Percentiles rank a stretch among this genome's conserved stretches.
Conservation (phyloP, 768 basidiomycete genomes). For the Lentinula edodes region DNA sequence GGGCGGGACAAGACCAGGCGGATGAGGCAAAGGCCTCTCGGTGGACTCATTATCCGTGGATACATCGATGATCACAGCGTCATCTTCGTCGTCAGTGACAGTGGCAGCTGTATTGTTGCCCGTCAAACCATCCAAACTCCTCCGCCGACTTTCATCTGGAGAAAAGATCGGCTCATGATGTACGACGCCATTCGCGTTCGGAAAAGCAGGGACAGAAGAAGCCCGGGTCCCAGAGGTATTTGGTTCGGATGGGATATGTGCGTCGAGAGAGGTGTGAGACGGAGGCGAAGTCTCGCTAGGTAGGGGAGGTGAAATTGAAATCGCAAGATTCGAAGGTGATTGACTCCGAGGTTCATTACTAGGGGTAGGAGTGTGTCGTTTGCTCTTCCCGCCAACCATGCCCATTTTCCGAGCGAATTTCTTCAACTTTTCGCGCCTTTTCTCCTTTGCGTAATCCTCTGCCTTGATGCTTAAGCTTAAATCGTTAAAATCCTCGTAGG, state of each 20-base stretch:
- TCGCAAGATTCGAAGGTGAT: neutral
- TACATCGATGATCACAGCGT: neutral
- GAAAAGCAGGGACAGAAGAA: conserved; percentile 52
- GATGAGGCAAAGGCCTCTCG: neutral
- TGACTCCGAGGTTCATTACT: neutral
- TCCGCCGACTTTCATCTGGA: conserved; percentile 31
- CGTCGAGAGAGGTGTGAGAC: neutral
- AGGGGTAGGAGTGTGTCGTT: neutral
- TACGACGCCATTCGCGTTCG: conserved; percentile 20
- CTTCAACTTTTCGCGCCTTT: conserved; percentile 75
- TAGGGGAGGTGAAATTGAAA: neutral
- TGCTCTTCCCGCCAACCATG: conserved; percentile 11
- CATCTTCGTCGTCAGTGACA: conserved; percentile 6
- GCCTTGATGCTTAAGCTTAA: conserved; percentile 85
- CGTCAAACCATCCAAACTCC: conserved; percentile 36
- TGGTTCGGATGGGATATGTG: neutral
- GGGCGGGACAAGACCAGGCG: conserved; percentile 2
- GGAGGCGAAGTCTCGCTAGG: conserved; percentile 1
- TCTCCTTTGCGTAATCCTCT: conserved; percentile 66
- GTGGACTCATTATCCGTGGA: neutral
- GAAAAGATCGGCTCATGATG: conserved; percentile 31
- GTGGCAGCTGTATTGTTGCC: conserved; percentile 10
- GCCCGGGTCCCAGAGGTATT: conserved; percentile 26
- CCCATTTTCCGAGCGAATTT: conserved; percentile 61
- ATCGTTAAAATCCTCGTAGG: conserved; percentile 92